Conservation (phyloP, 2,329 filamentous ascomycete species). For the Penicillium frequentans region DNA sequence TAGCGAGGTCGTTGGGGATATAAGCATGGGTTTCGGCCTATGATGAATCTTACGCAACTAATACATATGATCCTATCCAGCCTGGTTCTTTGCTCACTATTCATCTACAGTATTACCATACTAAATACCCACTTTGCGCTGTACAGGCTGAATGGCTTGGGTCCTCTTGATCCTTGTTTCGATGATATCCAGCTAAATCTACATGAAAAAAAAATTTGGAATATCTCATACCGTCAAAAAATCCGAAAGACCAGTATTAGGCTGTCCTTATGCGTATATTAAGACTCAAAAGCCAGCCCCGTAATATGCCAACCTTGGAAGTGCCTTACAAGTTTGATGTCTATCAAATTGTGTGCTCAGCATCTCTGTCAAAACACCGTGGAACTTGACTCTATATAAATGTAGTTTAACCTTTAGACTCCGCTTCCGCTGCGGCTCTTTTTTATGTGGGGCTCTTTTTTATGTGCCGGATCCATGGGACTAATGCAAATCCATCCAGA, state of each 20-base stretch:
- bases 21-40: background rate
- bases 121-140: background rate
- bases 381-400: too few relatives aligned
- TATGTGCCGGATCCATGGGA: background rate
- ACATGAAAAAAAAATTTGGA: background rate
- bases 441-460: background rate
- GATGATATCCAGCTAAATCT: background rate
- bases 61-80: background rate
- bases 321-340: too few relatives aligned
- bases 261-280: too few relatives aligned
- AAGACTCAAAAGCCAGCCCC: background rate
- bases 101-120: background rate
- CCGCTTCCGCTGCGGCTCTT: background rate
- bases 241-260: background rate
- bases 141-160: background rate
- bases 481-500: background rate
- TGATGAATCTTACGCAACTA: conserved; percentile 1
- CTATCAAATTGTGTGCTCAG: too few relatives aligned
- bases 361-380: background rate
- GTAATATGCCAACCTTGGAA: too few relatives aligned
- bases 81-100: background rate
- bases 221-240: background rate
- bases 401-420: too few relatives aligned
- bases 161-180: background rate
- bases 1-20: background rate